Base-by-base conservation (phyloP, 805 yeast genomes). In the Komagataella populi region DNA sequence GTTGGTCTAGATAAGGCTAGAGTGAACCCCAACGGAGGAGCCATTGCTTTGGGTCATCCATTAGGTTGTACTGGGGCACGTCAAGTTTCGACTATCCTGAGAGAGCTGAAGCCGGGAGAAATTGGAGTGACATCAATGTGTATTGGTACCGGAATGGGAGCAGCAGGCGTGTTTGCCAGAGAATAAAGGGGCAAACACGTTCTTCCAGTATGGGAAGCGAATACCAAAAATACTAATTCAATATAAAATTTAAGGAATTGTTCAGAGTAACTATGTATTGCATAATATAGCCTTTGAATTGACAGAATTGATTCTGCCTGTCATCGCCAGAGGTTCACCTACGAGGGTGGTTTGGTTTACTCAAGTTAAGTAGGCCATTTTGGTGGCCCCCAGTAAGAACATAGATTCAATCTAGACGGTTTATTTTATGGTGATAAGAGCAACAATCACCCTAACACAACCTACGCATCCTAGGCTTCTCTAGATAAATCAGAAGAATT, bases 101-200 rank as follows among this genome's bases (percentile, higher is more conserved):
- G 90, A 60, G 91, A 88, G 71, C 76, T 90, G 61, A 70, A 83
- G 66, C 65, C 77, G 23, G 95, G 91, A 55, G 81, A 89, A 71
- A 70, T 89, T 56, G 98, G 98, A 57, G 83, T 91, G 50, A 86
- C 95, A 10, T 84, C 95, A 56, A 91, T 91, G 98, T 91, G 98
- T 73, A 83, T 91, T 57, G 98, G 98, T 61, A 88, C 97, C 43
- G 98, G 98, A 60, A 91, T 90, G 95, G 98, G 98, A 57, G 96
- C 97, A 39, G 98, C 98, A 48, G 84, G 91, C 12, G 73, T 90
- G 47, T 76, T 91, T 59, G 76, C 87, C 47, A 84, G 77, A 61
- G 98, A 91, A 72, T 88, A 74, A 64, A 12, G 12, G 10, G 14
- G 39, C 3, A 8, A 30, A 10, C 14, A 30, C 14, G 4, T 20